Conservation (phyloP, 345 rosid genomes). For the Pelargonium nanum region DNA sequence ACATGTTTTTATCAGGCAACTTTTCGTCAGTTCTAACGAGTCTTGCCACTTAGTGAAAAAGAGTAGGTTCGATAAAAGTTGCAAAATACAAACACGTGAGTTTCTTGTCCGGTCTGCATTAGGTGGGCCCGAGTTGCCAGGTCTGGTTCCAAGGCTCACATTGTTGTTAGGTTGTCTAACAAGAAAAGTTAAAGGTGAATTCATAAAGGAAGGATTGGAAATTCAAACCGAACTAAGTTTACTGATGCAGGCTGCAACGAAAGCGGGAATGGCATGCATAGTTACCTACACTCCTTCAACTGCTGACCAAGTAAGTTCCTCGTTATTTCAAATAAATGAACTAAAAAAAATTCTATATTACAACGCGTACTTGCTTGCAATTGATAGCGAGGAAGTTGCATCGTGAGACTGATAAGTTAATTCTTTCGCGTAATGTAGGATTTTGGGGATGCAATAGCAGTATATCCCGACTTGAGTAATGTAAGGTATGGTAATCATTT, state of each 20-base stretch:
- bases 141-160: too few relatives aligned
- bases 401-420: not conserved
- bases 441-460: constrained; percentile 62
- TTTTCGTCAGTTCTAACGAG: too few relatives aligned
- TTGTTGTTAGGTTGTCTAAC: too few relatives aligned
- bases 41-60: too few relatives aligned
- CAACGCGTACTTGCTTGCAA: too few relatives aligned
- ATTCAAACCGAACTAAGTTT: constrained; percentile 7
- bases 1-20: too few relatives aligned
- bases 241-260: constrained; percentile 60
- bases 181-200: too few relatives aligned
- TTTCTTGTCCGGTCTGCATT: too few relatives aligned
- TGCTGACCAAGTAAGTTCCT: constrained; percentile 58
- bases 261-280: constrained; percentile 85
- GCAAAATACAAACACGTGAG: too few relatives aligned
- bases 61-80: too few relatives aligned
- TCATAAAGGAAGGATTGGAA: not conserved
- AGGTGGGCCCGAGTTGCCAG: too few relatives aligned
- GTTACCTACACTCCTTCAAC: constrained; percentile 83
- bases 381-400: not conserved
- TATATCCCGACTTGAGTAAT: constrained; percentile 67
- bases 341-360: not conserved
- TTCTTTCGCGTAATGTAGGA: constrained; percentile 30
- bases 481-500: constrained; percentile 35
- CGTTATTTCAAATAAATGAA: not conserved